Evolutionary conservation across 2,329 filamentous ascomycete genomes (phyloP), one percentile per base, ranked within the genome.

Genomic region (Fusarium agapanthi): DNA sequence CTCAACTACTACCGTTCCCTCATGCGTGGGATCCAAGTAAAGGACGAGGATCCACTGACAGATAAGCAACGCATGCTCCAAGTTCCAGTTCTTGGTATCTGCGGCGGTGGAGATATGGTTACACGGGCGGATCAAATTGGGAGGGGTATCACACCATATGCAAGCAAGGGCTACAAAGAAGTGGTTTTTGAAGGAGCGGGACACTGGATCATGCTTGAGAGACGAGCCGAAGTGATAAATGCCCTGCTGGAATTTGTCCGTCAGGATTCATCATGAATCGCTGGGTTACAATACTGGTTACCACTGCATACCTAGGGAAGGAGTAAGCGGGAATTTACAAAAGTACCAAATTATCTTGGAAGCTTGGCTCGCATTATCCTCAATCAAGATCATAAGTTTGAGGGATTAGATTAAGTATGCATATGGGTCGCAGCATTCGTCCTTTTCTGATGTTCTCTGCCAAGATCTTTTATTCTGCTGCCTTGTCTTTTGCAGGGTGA

Each of bases 141-240:
- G 15, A 28, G 44, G 26, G 40, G 45, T 2, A 67, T 56, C 12
- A 45, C 30, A 34, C 58, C 70, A 22, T 75, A 63, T 53, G 65
- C 66, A 14, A 61, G 35, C 24, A 55, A 59, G 20, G 61, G 60
- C 1, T 75, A 75, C 26, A 73, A 54, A 7, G 58, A 72, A 24
- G 34, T 70, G 30, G 35, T 44, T 20, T 32, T 70, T 6, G 32
- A 69, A 35, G 57, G 47, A 6, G 58, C 72, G 4, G 72, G 74
- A 6, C 74, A 76, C 34, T 76, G 74, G 74, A 38, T 71, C 15
- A 75, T 75, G 67, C 50, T 74, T 7, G 74, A 76, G 35, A 59
- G 51, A 32, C 45, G 61, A 20, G 61, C 53, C 9, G 68, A 74
- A 18, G 50, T 76, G 7, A 73, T 53, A 35, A 59, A 43, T 9